A percentile compares a stretch with the other conserved stretches of the same genome.
phyloP scores from a whole-genome alignment of 2,329 filamentous ascomycete genomes.

The Neofusicoccum kwambonambiense region DNA sequence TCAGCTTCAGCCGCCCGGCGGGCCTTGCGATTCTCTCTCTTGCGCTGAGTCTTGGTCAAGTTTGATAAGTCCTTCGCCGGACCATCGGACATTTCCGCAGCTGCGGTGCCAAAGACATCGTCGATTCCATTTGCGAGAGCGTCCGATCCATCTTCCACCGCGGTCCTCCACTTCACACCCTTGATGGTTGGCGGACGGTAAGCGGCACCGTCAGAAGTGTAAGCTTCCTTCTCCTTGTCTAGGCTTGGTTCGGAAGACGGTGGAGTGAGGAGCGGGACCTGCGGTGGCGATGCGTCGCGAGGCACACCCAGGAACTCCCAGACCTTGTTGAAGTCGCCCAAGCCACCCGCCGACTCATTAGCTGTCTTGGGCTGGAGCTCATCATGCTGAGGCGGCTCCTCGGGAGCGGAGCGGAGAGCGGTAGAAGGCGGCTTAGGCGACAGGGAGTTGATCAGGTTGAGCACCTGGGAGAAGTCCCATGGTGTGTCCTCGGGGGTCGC shows the following conservation, averaged over 20 bases:
- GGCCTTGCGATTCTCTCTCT: slow-evolving; percentile 28
- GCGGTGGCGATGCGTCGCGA: slow-evolving; percentile 22
- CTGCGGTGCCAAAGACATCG: slow-evolving; percentile 12
- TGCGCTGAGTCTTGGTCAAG: slow-evolving; percentile 36
- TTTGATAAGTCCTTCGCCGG: slow-evolving; percentile 10
- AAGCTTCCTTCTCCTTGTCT: slow-evolving; percentile 27
- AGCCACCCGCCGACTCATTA: slow-evolving; percentile 19
- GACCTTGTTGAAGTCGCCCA: slow-evolving; percentile 50
- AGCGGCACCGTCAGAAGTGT: slow-evolving; percentile 46
- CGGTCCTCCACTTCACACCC: slow-evolving; percentile 25
- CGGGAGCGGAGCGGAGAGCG: not conserved
- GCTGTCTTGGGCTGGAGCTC: not conserved
- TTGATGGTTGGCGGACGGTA: slow-evolving; percentile 26
- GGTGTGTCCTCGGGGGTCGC: slow-evolving; percentile 35
- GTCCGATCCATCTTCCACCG: slow-evolving; percentile 8
- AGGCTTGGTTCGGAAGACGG: slow-evolving; percentile 17
- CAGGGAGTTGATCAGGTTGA: slow-evolving; percentile 41
- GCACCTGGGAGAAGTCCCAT: slow-evolving; percentile 49
- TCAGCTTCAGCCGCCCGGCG: slow-evolving; percentile 27
- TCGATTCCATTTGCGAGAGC: slow-evolving; percentile 10
- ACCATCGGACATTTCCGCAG: slow-evolving; percentile 1
- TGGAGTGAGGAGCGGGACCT: slow-evolving; percentile 22
- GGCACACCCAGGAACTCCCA: slow-evolving; percentile 44
- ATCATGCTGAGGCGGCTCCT: not conserved
- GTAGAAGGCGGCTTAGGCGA: slow-evolving; percentile 3